phyloP scores from a whole-genome alignment of 306 rosid genomes.

The Oemleria cerasiformis region DNA sequence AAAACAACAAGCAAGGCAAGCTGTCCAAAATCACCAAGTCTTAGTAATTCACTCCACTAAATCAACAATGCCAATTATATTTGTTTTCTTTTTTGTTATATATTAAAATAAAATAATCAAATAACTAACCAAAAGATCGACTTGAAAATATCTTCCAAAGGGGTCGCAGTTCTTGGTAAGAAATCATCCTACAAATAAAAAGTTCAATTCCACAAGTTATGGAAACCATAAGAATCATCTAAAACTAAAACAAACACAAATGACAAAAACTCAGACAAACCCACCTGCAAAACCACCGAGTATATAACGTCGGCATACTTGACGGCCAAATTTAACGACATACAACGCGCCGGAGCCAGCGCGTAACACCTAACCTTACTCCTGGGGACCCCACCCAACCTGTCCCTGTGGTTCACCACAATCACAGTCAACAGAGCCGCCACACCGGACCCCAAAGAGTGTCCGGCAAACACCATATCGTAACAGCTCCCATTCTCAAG shows the following conservation, averaged over 20 bases:
- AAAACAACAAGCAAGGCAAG: slow-evolving; percentile 88
- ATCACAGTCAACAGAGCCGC: slow-evolving; percentile 66
- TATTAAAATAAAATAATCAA: not conserved
- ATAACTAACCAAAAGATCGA: slow-evolving; percentile 77
- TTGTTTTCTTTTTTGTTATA: not conserved
- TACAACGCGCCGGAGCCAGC: slow-evolving; percentile 85
- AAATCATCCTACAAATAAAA: slow-evolving; percentile 69
- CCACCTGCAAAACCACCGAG: slow-evolving; percentile 77
- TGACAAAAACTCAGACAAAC: not conserved
- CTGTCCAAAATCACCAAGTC: slow-evolving; percentile 72
- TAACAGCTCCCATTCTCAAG: slow-evolving; percentile 55
- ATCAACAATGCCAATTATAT: slow-evolving; percentile 10
- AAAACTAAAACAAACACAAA: not conserved
- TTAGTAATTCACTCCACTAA: slow-evolving; percentile 43
- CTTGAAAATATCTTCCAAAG: slow-evolving; percentile 88
- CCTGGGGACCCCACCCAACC: slow-evolving; percentile 67
- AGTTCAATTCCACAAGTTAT: not conserved
- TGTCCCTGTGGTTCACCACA: slow-evolving; percentile 59
- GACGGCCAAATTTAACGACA: slow-evolving; percentile 94
- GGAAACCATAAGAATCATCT: not conserved
- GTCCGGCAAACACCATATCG: slow-evolving; percentile 74
- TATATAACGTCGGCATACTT: slow-evolving; percentile 86
- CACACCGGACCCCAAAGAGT: slow-evolving; percentile 90
- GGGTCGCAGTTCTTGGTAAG: slow-evolving; percentile 93
- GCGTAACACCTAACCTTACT: slow-evolving; percentile 65